Evolutionary conservation across 2,329 filamentous ascomycete species (phyloP).

Genomic region (Colletotrichum phormii): DNA sequence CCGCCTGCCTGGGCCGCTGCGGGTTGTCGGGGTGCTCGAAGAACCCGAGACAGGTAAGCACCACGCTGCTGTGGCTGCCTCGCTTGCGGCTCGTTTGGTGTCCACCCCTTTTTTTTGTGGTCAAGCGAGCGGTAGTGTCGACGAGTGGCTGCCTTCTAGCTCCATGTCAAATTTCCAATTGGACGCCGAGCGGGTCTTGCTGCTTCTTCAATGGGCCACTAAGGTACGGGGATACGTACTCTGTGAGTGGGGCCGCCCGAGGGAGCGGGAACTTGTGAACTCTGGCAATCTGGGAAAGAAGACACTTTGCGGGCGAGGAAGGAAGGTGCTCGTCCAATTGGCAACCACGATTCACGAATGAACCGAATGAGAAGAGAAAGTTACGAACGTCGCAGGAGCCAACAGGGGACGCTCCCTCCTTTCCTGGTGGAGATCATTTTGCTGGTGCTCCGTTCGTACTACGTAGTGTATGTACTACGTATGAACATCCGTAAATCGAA

Average conservation of each 20-base stretch:
- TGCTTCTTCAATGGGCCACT: constrained; percentile 23
- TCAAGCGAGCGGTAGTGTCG: neutral
- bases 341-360: neutral
- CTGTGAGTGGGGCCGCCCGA: neutral
- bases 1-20: neutral
- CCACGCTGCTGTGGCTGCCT: constrained; percentile 13
- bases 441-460: constrained; percentile 11
- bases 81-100: constrained; percentile 27
- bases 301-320: neutral
- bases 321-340: neutral
- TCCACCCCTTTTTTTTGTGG: neutral
- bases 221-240: neutral
- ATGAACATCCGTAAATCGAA: constrained; percentile 30
- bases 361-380: neutral
- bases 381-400: neutral
- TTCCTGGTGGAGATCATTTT: neutral
- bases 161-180: constrained; percentile 21
- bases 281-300: neutral
- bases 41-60: constrained; percentile 21
- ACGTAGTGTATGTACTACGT: neutral
- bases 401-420: neutral
- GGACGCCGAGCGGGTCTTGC: neutral
- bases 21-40: constrained; percentile 35
- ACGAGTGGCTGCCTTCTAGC: neutral
- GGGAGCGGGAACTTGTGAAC: constrained; percentile 5